Evolutionary conservation across 2,329 filamentous ascomycete genomes (phyloP), one percentile per base, ranked within the genome.

Genomic region (Aaosphaeria pasadenensis): DNA sequence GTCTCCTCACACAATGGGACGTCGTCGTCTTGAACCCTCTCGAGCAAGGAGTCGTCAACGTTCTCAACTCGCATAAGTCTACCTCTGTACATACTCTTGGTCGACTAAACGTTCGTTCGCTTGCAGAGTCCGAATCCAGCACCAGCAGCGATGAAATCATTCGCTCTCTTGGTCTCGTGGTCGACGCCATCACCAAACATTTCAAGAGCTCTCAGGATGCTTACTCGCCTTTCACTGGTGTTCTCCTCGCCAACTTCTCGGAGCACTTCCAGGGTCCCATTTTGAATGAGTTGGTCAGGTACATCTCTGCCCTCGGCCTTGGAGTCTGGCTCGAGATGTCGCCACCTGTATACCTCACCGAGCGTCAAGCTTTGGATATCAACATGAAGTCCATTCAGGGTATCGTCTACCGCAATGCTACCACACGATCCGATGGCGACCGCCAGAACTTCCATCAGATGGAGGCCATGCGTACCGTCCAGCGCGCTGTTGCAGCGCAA

Each of bases 401-500:
- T 4, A 48, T 74, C 3, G 66, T 75, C 1, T 62, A 73, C 46
- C 62, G 64, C 13, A 76, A 76, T 53, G 72, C 64, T 3, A 73
- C 69, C 9, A 73, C 75, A 49, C 53, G 72, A 30, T 58, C 66
- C 1, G 57, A 69, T 13, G 74, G 74, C 7, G 66, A 74, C 38
- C 71, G 70, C 43, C 64, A 72, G 5, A 71, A 76, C 48, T 76
- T 74, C 53, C 76, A 74, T 49, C 69, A 74, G 39, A 71, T 77
- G 67, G 49, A 56, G 28, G 57, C 66, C 11, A 58, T 77, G 52
- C 67, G 70, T 36, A 50, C 66, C 6, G 73, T 74, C 0, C 67
- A 76, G 49, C 73, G 75, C 47, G 71, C 74, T 4, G 71, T 76
- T 44, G 73, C 75, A 6, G 71, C 72, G 5, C 72, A 77, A 54